Evolutionary conservation across 345 rosid species (phyloP).

Genomic region (Eucalyptus lansdowneana): DNA sequence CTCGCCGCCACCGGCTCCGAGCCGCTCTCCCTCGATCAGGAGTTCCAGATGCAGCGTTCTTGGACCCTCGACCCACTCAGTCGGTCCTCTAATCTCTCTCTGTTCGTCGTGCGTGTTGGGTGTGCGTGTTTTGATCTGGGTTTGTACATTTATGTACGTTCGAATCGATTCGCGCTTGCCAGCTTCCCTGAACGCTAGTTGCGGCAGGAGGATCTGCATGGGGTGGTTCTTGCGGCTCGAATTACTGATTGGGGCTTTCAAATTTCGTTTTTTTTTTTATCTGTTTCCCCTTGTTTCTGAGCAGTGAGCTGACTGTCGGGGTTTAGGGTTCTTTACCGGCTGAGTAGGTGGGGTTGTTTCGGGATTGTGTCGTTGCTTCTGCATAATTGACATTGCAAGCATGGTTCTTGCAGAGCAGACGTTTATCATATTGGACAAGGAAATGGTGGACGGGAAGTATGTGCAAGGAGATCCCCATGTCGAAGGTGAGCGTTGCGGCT

Average conservation of each 20-base stretch:
- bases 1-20: constrained; percentile 88
- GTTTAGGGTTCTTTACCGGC: background rate
- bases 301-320: background rate
- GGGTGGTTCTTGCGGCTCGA: background rate
- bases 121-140: background rate
- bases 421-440: constrained; percentile 79
- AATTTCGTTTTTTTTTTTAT: background rate
- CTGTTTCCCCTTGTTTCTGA: background rate
- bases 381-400: background rate
- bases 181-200: background rate
- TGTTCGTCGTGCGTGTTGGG: background rate
- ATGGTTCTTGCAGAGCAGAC: constrained; percentile 57
- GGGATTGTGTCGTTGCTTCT: background rate
- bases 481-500: constrained; percentile 33
- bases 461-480: constrained; percentile 54
- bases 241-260: background rate
- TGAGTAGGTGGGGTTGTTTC: background rate
- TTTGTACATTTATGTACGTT: background rate
- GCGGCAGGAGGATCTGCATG: background rate
- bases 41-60: constrained; percentile 72
- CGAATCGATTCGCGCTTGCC: background rate
- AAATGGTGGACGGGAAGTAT: constrained; percentile 34
- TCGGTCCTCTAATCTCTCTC: constrained; percentile 2
- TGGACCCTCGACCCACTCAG: constrained; percentile 93
- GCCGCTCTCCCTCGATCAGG: constrained; percentile 74